Evolutionary conservation across 2,329 filamentous ascomycete species (phyloP).

Genomic region (Samsoniella hepiali): DNA sequence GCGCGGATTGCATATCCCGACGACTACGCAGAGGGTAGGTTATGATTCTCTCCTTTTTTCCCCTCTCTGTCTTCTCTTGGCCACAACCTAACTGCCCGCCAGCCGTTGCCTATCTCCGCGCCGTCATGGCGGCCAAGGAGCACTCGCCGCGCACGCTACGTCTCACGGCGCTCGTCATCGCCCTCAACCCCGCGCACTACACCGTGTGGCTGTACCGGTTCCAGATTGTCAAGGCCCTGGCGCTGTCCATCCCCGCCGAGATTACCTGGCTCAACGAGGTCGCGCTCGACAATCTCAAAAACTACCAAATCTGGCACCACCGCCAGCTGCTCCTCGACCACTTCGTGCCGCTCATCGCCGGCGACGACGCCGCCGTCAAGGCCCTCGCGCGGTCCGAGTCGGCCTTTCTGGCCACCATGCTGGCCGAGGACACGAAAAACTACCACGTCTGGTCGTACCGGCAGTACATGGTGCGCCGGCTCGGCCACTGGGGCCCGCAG

Average conservation of each 20-base stretch:
- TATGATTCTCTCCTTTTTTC: not conserved
- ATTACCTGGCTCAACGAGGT: conserved; percentile 82
- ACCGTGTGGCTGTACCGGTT: conserved; percentile 98
- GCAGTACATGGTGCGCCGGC: conserved; percentile 63
- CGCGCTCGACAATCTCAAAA: conserved; percentile 83
- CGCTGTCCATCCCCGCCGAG: conserved; percentile 66
- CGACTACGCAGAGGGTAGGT: conserved; percentile 75
- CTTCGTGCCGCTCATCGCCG: conserved; percentile 58
- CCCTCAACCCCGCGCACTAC: conserved; percentile 94
- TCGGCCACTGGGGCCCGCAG: conserved; percentile 67
- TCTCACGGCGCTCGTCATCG: conserved; percentile 86
- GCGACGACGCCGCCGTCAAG: conserved; percentile 53
- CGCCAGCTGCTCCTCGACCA: conserved; percentile 63
- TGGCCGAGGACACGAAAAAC: conserved; percentile 87
- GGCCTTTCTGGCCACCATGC: conserved; percentile 75
- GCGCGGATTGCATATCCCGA: conserved; percentile 90
- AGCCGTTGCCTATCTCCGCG: conserved; percentile 90
- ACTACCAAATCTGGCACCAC: conserved; percentile 96
- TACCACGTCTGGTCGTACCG: conserved; percentile 98
- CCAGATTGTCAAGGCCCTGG: conserved; percentile 66
- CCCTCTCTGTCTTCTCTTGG: not conserved
- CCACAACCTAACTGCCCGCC: not conserved
- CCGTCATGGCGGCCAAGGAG: conserved; percentile 87
- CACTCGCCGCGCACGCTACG: conserved; percentile 72
- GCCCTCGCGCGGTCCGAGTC: conserved; percentile 63